Base-by-base conservation (phyloP, 1,139 yeast species). In the Yarrowia galli region DNA sequence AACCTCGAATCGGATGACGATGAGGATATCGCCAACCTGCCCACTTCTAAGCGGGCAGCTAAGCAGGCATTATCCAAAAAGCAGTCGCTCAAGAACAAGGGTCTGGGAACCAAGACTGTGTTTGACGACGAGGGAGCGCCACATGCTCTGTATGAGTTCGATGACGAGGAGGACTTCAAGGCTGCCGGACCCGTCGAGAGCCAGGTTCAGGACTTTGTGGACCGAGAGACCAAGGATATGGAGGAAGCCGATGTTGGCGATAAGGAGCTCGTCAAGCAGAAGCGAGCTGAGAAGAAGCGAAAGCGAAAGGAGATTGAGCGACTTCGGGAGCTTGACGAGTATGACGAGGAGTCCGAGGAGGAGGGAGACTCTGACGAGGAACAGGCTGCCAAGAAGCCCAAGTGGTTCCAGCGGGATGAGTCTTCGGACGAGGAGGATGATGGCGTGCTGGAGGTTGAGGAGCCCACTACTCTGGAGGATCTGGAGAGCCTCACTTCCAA, bases 81-180 rank as follows among this genome's bases (percentile, higher is more conserved):
- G 77, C 87, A 88, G 16, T 75, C 87, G n/a, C 79, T 86, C 42
- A 79, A 84, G 25, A 85, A 85, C 70, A 90, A 92, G 10, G 78
- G 77, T 10, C 67, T 70, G 35, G 85, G 86, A 70, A 86, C 91
- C 40, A 95, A 92, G 77, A 79, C 95, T 73, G 84, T 85, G 68
- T 95, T 95, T 76, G 99, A 95, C 75, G 99, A 95, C 71, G 98
- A 95, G 2, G 99, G 99, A 51, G 74, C 83, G 10, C 88, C 98
- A 0, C 98, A 93, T 78, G 91, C 96, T 16, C 82, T 93, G 16
- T 95, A 95, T 75, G 98, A 95, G 78, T 83, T 95, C 70, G 95
- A 92, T 76, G 92, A 89, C 72, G 98, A 92, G 77, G 96, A 88
- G 61, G 97, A 90, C 70, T 95, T 96, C 84, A 84, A 79, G 71